These are phyloP conservation scores for Fomitopsis betulina DNA, from an alignment of 1,284 basidiomycete genomes.

Conservation along the genomic window DNA sequence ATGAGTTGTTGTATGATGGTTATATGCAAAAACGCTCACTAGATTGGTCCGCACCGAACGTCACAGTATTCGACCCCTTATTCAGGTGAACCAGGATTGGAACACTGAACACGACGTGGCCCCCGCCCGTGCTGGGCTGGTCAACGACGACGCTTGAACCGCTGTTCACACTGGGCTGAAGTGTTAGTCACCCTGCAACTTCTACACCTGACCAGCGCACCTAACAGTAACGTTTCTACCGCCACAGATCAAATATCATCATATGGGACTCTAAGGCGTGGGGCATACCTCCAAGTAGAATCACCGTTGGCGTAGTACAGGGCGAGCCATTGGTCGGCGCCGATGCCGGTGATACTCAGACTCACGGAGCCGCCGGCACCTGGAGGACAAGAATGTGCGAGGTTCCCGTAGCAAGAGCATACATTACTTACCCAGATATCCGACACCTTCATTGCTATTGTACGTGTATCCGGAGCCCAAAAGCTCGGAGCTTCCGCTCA, in stretches of 20 bases:
- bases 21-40: constrained; percentile 31
- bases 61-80: constrained; percentile 49
- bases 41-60: constrained; percentile 45
- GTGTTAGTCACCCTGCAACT: background rate
- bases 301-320: constrained; percentile 58
- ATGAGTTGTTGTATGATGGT: background rate
- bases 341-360: constrained; percentile 53
- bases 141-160: constrained; percentile 46
- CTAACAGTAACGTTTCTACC: constrained; percentile 52
- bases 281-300: constrained; percentile 36
- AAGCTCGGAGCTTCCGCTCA: constrained; percentile 44
- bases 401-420: no score
- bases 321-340: constrained; percentile 51
- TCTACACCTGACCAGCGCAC: constrained; percentile 20
- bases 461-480: constrained; percentile 38
- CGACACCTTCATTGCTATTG: constrained; percentile 50
- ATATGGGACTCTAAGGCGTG: background rate
- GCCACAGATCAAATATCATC: background rate
- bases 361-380: constrained; percentile 56
- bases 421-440: constrained; percentile 42
- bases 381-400: constrained; percentile 15
- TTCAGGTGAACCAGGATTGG: constrained; percentile 38
- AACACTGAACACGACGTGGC: constrained; percentile 12
- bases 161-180: constrained; percentile 47
- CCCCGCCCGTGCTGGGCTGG: constrained; percentile 54